Conservation (phyloP, 2,329 filamentous ascomycete species). For the Phialemoniopsis sp. region DNA sequence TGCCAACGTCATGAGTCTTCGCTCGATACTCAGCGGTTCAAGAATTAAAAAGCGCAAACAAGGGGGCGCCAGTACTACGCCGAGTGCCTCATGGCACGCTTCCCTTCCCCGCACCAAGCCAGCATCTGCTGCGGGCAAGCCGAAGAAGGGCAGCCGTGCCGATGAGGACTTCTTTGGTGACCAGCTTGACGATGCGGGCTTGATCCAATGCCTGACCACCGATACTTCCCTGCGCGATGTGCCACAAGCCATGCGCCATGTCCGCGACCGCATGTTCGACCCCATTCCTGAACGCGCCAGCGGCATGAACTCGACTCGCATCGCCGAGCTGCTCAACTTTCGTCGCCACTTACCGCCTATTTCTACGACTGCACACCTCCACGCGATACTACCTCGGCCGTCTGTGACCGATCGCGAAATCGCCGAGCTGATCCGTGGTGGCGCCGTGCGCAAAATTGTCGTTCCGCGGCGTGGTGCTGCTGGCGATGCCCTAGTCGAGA, state of each 20-base stretch:
- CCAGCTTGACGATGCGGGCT: conserved; percentile 56
- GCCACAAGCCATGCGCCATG: conserved; percentile 60
- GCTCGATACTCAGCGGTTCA: conserved; percentile 13
- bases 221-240: conserved; percentile 57
- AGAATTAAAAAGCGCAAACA: conserved; percentile 10
- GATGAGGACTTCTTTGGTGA: conserved; percentile 33
- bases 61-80: neutral
- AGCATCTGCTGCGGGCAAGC: neutral
- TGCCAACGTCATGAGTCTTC: conserved; percentile 12
- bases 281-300: conserved; percentile 51
- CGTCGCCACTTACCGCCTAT: conserved; percentile 56
- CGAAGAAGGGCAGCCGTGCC: conserved; percentile 3
- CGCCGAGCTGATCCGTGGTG: conserved; percentile 52
- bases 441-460: conserved; percentile 56
- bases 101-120: conserved; percentile 11
- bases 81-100: conserved; percentile 10
- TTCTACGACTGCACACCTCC: conserved; percentile 62
- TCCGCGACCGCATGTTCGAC: conserved; percentile 59
- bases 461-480: conserved; percentile 54
- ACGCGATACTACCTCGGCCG: conserved; percentile 57
- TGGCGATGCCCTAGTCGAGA: conserved; percentile 62
- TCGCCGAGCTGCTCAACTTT: conserved; percentile 60
- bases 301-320: conserved; percentile 61
- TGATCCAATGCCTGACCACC: conserved; percentile 48
- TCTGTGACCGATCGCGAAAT: conserved; percentile 66